Conservation (phyloP, 805 yeast species). For the Cyberlindnera misumaiensis region DNA sequence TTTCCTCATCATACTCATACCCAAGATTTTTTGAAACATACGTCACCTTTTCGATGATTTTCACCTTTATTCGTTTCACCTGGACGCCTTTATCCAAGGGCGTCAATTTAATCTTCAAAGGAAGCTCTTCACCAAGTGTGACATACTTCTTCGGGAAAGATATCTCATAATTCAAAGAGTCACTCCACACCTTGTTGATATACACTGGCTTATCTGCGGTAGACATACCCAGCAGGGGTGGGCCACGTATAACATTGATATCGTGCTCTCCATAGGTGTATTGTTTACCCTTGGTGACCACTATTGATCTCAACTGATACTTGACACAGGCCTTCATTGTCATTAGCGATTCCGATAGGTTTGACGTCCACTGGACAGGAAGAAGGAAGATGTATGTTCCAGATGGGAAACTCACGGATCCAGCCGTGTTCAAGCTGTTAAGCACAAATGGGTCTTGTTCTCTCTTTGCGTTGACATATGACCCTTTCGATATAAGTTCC, state of each 20-base stretch:
- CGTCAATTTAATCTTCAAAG: conserved; percentile 54
- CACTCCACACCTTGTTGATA: conserved; percentile 71
- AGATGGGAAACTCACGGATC: conserved; percentile 32
- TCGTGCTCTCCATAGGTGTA: conserved; percentile 28
- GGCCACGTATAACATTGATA: conserved; percentile 32
- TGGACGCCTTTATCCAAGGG: conserved; percentile 59
- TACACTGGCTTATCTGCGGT: conserved; percentile 64
- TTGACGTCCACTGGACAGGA: conserved; percentile 55
- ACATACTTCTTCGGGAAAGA: conserved; percentile 67
- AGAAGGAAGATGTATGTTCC: conserved; percentile 66
- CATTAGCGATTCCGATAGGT: conserved; percentile 53
- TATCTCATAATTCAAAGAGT: conserved; percentile 61
- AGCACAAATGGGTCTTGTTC: conserved; percentile 13
- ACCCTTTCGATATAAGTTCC: conserved; percentile 14
- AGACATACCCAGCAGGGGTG: conserved; percentile 31
- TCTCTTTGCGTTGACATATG: conserved; percentile 7
- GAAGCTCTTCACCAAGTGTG: conserved; percentile 53
- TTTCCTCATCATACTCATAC: conserved; percentile 42
- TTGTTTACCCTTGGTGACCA: conserved; percentile 24
- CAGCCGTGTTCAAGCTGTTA: conserved; percentile 9
- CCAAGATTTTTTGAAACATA: conserved; percentile 51
- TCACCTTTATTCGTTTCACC: conserved; percentile 57
- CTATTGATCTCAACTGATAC: conserved; percentile 35
- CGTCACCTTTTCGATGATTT: conserved; percentile 59
- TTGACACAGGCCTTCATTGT: conserved; percentile 42